Percentiles rank a stretch among this genome's conserved stretches.
Conservation (phyloP, 352 stramenopile genomes). For the Blastocystis sp. region DNA sequence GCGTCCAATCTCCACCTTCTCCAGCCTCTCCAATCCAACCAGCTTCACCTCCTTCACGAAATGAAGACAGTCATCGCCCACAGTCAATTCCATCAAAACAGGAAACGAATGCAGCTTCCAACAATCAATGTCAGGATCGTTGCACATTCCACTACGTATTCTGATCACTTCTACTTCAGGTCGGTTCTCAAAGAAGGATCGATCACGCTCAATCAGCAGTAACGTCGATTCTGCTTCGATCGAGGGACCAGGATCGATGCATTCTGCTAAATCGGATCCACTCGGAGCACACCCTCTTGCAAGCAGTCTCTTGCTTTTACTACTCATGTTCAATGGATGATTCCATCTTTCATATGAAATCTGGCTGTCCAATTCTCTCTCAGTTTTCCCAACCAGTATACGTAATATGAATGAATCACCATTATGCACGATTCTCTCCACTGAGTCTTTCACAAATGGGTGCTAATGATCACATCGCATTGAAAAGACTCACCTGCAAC, state of each 20-base stretch:
- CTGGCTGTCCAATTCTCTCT: background rate
- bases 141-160: background rate
- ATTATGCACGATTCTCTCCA: background rate
- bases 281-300: no score
- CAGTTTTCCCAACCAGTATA: background rate
- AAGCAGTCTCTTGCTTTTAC: no score
- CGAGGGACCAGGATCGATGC: no score
- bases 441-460: background rate
- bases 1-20: background rate
- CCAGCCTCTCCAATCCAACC: background rate
- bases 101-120: background rate
- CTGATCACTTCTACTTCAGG: background rate
- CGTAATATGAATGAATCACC: no score
- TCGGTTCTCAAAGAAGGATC: no score
- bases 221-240: no score
- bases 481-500: background rate
- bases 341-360: no score
- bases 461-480: no score
- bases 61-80: background rate
- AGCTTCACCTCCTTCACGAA: background rate
- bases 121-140: background rate
- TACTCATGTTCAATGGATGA: no score
- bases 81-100: background rate
- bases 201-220: no score
- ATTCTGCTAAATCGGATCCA: no score